Evolutionary conservation across 106 monocot species (phyloP).

Genomic region (Acorus gramineus): DNA sequence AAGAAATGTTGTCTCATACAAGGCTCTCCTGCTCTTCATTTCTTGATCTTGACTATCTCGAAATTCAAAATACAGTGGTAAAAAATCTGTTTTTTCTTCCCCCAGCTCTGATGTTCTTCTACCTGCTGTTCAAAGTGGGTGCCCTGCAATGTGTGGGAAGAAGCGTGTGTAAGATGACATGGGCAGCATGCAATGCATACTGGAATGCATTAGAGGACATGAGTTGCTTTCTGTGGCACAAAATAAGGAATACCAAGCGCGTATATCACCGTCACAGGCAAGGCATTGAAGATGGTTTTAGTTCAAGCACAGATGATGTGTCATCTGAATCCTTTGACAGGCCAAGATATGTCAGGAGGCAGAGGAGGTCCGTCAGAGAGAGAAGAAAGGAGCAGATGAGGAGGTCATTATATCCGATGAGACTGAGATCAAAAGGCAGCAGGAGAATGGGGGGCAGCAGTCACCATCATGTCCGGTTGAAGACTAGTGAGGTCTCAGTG

Average conservation of each 20-base stretch:
- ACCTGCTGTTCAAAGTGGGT: slow-evolving; percentile 65
- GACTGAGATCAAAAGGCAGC: slow-evolving; percentile 14
- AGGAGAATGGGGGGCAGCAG: slow-evolving; percentile 15
- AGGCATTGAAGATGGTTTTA: slow-evolving; percentile 56
- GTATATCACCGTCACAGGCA: slow-evolving; percentile 30
- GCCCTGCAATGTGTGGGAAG: slow-evolving; percentile 63
- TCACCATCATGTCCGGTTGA: slow-evolving; percentile 49
- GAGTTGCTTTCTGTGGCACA: slow-evolving; percentile 65
- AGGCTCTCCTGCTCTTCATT: neutral
- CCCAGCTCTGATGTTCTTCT: slow-evolving; percentile 64
- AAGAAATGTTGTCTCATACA: neutral
- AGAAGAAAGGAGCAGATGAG: slow-evolving; percentile 39
- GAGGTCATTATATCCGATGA: slow-evolving; percentile 34
- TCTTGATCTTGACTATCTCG: neutral
- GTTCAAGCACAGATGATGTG: slow-evolving; percentile 17
- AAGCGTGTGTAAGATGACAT: slow-evolving; percentile 66
- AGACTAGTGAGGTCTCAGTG: slow-evolving; percentile 58
- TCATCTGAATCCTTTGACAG: too few relatives aligned
- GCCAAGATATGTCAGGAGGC: slow-evolving; percentile 1
- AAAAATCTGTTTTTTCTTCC: neutral
- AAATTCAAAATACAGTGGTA: too few relatives aligned
- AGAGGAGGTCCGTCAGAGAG: slow-evolving; percentile 28
- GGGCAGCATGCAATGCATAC: slow-evolving; percentile 54
- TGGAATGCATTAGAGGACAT: slow-evolving; percentile 51
- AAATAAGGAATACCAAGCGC: slow-evolving; percentile 53